A percentile compares a stretch with the other conserved stretches of the same genome.
These are phyloP conservation scores for Hyphodiscus sp. DNA, from an alignment of 2,329 filamentous ascomycete genomes.

Conservation along the genomic window DNA sequence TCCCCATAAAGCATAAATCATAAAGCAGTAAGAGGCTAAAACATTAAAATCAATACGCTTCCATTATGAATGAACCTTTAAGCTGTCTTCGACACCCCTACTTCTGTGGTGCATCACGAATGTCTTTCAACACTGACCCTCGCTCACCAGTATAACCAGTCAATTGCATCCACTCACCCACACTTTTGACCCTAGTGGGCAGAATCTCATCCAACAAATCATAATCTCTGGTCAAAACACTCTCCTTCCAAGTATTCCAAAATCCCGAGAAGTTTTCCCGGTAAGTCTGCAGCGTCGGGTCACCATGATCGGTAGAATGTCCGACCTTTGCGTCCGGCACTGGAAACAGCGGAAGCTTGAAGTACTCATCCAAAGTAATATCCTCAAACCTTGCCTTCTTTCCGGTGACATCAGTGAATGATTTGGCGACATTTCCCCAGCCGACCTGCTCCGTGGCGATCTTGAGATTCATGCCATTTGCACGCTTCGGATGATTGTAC, in stretches of 20 bases:
- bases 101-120: neutral
- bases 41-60: no score
- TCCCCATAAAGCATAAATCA: no score
- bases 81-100: neutral
- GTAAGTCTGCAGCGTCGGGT: constrained; percentile 13
- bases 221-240: constrained; percentile 15
- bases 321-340: constrained; percentile 16
- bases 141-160: no score
- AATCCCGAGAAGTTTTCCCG: constrained; percentile 21
- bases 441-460: constrained; percentile 21
- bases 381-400: constrained; percentile 16
- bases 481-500: constrained; percentile 19
- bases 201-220: constrained; percentile 19
- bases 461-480: constrained; percentile 21
- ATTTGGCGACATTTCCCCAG: constrained; percentile 13
- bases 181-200: constrained; percentile 16
- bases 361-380: constrained; percentile 17
- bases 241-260: constrained; percentile 19
- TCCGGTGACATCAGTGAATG: constrained; percentile 16
- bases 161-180: constrained; percentile 18
- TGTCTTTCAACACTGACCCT: neutral
- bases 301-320: constrained; percentile 9
- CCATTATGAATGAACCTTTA: no score
- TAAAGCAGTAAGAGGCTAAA: no score
- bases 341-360: constrained; percentile 7